These are phyloP conservation scores for Cryptococcus sp. DNA, from an alignment of 1,284 basidiomycete genomes.

Conservation along the genomic window DNA sequence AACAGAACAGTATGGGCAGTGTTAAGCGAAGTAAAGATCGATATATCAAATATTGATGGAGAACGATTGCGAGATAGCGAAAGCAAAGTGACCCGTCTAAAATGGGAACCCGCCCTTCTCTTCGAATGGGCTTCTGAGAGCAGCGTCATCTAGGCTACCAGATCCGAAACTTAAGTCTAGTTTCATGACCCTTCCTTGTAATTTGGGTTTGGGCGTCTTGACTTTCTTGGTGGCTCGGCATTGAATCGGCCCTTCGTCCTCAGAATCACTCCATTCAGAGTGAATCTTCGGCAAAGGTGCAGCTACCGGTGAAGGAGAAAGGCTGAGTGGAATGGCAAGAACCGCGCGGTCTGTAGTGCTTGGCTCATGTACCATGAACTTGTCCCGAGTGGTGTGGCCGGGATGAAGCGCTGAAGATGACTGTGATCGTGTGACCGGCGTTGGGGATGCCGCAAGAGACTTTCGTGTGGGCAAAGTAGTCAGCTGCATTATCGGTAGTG, in stretches of 20 bases:
- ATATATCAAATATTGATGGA: no score
- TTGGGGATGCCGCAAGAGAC: neutral
- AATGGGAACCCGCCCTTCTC: slow-evolving; percentile 26
- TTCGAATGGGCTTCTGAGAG: slow-evolving; percentile 36
- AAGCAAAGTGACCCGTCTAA: neutral
- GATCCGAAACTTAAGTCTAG: neutral
- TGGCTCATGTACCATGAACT: slow-evolving; percentile 15
- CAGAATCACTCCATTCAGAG: slow-evolving; percentile 23
- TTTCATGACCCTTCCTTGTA: neutral
- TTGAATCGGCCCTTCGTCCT: slow-evolving; percentile 15
- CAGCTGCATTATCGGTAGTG: no score
- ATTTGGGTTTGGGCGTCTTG: neutral
- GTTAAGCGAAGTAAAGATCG: no score
- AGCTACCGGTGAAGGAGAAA: neutral
- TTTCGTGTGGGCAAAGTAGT: no score
- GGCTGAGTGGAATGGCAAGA: slow-evolving; percentile 16
- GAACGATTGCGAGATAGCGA: no score
- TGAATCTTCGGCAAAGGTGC: neutral
- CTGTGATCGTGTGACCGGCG: slow-evolving; percentile 19
- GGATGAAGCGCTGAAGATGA: slow-evolving; percentile 11
- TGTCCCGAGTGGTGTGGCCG: slow-evolving; percentile 6
- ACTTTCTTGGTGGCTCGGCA: neutral
- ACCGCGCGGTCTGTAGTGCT: slow-evolving; percentile 9
- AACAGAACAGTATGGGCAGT: no score
- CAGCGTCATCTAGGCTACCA: slow-evolving; percentile 2